Evolutionary conservation across 306 rosid species (phyloP).

Genomic region (Vigna nakashimae): DNA sequence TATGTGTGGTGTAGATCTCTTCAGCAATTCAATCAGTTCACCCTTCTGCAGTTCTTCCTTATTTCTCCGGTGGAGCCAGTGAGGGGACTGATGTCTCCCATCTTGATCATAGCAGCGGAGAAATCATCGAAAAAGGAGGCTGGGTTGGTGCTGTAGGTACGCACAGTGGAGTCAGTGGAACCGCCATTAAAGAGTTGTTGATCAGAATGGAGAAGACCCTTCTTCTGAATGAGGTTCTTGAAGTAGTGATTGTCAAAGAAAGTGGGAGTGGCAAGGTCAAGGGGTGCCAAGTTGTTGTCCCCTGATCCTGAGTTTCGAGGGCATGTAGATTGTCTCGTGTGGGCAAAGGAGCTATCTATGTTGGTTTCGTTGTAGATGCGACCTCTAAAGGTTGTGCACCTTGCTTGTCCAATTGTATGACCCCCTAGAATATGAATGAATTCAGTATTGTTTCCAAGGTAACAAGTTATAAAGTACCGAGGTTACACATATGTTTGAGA

Average conservation of each 20-base stretch:
- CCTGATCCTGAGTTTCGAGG: conserved; percentile 72
- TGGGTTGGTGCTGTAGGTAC: conserved; percentile 43
- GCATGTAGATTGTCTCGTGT: conserved; percentile 59
- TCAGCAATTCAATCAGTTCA: conserved; percentile 34
- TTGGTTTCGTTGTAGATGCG: conserved; percentile 72
- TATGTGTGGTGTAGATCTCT: neutral
- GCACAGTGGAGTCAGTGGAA: conserved; percentile 70
- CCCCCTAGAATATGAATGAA: conserved; percentile 49
- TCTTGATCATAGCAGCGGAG: conserved; percentile 69
- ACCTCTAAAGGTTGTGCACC: conserved; percentile 70
- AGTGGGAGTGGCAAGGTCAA: conserved; percentile 67
- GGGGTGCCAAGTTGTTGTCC: conserved; percentile 87
- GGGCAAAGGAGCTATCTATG: conserved; percentile 61
- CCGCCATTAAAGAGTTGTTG: conserved; percentile 82
- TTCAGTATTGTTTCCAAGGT: neutral
- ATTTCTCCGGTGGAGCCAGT: conserved; percentile 84
- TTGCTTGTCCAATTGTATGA: conserved; percentile 89
- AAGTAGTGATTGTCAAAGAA: conserved; percentile 74
- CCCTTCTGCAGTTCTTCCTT: conserved; percentile 74
- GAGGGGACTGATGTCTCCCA: conserved; percentile 86
- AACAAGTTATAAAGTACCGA: neutral
- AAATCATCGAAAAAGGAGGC: conserved; percentile 64
- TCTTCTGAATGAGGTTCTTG: conserved; percentile 66
- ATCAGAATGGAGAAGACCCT: conserved; percentile 89
- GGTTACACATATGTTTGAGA: neutral